Evolutionary conservation across 2,329 filamentous ascomycete genomes (phyloP).

Genomic region (Cladophialophora chaetospira): DNA sequence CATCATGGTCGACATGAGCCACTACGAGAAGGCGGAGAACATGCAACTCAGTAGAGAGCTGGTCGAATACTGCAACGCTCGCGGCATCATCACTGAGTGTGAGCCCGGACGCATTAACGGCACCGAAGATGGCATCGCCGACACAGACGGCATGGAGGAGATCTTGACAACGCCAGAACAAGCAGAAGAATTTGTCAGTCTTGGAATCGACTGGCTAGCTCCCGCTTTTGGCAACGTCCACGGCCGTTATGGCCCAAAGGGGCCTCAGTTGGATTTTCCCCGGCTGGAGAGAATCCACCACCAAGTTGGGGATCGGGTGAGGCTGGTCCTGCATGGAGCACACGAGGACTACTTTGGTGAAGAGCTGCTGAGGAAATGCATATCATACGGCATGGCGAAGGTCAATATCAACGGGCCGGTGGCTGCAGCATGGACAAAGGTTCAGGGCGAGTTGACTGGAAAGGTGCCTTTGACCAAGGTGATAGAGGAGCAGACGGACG

Average conservation of each 20-base stretch:
- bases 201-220: slow-evolving; percentile 74
- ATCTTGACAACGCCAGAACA: slow-evolving; percentile 69
- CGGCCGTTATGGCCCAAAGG: slow-evolving; percentile 63
- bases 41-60: slow-evolving; percentile 64
- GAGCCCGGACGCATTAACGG: slow-evolving; percentile 72
- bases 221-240: slow-evolving; percentile 77
- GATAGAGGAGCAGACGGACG: slow-evolving; percentile 57
- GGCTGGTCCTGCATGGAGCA: slow-evolving; percentile 60
- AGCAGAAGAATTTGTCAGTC: slow-evolving; percentile 68
- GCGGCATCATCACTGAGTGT: slow-evolving; percentile 69
- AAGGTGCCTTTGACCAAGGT: slow-evolving; percentile 56
- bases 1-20: slow-evolving; percentile 78
- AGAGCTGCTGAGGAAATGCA: slow-evolving; percentile 57
- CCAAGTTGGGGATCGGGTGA: slow-evolving; percentile 52
- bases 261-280: slow-evolving; percentile 40
- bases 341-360: slow-evolving; percentile 59
- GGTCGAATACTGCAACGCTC: slow-evolving; percentile 63
- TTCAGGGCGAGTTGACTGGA: slow-evolving; percentile 53
- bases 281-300: slow-evolving; percentile 52
- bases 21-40: slow-evolving; percentile 71
- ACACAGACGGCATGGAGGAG: slow-evolving; percentile 64
- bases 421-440: slow-evolving; percentile 46
- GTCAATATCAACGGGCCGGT: slow-evolving; percentile 46
- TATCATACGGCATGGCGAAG: slow-evolving; percentile 57
- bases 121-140: slow-evolving; percentile 72